Conservation (phyloP, 306 rosid genomes). For the Rosa rugosa region DNA sequence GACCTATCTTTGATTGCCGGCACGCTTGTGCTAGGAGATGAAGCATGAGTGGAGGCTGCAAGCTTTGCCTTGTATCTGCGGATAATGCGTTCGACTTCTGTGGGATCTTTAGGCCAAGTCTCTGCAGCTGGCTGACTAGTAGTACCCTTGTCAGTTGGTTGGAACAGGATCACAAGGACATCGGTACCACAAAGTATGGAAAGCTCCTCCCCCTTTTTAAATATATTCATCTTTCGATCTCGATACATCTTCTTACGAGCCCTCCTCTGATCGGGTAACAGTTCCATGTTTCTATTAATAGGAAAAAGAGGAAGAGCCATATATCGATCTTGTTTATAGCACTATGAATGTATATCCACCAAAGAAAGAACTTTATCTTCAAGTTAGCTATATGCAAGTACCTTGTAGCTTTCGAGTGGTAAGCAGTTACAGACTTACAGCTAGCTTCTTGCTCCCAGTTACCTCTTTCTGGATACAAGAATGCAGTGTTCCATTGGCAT, state of each 20-base stretch:
- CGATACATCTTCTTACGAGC: neutral
- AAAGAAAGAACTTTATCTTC: neutral
- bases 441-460: neutral
- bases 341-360: neutral
- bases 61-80: neutral
- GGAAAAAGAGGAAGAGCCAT: neutral
- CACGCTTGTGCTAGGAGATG: neutral
- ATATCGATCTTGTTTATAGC: neutral
- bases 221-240: neutral
- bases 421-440: neutral
- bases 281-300: neutral
- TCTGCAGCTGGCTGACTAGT: neutral
- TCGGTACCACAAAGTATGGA: neutral
- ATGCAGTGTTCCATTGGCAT: neutral
- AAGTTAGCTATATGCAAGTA: neutral
- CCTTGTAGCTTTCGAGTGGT: neutral
- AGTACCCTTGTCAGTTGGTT: neutral
- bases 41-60: neutral
- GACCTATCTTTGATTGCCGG: neutral
- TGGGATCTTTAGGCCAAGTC: neutral
- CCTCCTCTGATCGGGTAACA: neutral
- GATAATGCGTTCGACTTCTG: neutral
- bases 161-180: neutral
- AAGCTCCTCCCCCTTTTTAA: neutral
- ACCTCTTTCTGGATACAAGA: neutral